Evolutionary conservation across 2,329 filamentous ascomycete genomes (phyloP), one percentile per base, ranked within the genome.

Genomic region (Volutella citrinella): DNA sequence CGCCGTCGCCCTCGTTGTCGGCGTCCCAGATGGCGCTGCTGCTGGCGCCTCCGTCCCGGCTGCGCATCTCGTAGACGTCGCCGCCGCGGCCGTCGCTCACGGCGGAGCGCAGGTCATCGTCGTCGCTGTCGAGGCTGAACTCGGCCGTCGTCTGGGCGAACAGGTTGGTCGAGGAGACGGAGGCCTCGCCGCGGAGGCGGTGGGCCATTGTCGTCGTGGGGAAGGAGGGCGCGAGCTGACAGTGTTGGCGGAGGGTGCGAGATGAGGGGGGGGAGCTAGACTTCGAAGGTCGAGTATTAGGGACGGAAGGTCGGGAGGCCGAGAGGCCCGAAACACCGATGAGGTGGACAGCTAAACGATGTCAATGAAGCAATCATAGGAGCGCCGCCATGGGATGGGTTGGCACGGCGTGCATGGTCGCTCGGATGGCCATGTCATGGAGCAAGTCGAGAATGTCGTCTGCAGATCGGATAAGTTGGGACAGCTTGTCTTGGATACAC

Each of bases 121-220:
- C 55, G 47, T 52, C 55, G 45, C 57, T 55, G 36, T 64, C 60
- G 31, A 63, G 56, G 30, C 39, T 49, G 43, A 63, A 56, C 29
- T 64, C 61, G 27, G 57, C 54, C 26, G 59, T 58, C 20, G 62
- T 65, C 48, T 64, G 63, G 31, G 63, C 61, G 45, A 65, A 66
- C n/a, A 59, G 58, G 14, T 60, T 56, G 31, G 56, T 55, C 14
- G 32, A 34, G 40, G 28, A 29, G 30, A 30, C 45, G 26, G 25
- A 17, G 28, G n/a, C 20, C 20, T 30, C 29, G 49, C 48, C 37
- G 54, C 49, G 42, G 32, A 40, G 33, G 32, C 40, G 46, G 27
- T 43, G 44, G 34, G 42, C 45, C 52, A 51, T 53, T 27, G 32
- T 22, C 12, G n/a, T n/a, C n/a, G n/a, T n/a, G n/a, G n/a, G n/a